These are phyloP conservation scores for Fusarium decemcellulare DNA, from an alignment of 2,329 filamentous ascomycete species.

Conservation along the genomic window DNA sequence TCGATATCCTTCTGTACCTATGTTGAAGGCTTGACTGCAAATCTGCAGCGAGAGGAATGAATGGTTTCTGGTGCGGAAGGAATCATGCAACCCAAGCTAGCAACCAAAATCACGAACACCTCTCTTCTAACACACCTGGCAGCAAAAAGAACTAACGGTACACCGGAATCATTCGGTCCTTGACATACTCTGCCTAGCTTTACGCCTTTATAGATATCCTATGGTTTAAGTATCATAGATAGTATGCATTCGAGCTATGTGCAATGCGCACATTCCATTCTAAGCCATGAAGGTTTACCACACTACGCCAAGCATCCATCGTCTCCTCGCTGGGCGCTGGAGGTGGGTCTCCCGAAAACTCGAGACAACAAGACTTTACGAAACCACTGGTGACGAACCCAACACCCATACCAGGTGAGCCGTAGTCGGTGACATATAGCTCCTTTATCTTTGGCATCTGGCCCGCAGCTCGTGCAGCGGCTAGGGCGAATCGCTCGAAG, in stretches of 20 bases:
- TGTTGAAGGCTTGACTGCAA: too few species aligned
- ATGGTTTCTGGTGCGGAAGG: too few species aligned
- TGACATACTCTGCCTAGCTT: not conserved
- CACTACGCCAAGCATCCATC: not conserved
- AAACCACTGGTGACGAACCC: not conserved
- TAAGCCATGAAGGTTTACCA: not conserved
- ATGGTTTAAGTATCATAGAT: not conserved
- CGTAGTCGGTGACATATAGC: not conserved
- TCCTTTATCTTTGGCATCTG: constrained; percentile 13
- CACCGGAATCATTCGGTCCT: too few species aligned
- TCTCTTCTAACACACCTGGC: too few species aligned
- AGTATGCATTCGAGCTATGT: not conserved
- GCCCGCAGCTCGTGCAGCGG: constrained; percentile 7
- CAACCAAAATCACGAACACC: too few species aligned
- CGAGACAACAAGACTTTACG: not conserved
- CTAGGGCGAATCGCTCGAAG: constrained; percentile 12
- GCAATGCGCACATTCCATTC: constrained; percentile 3
- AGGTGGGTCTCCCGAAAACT: constrained; percentile 1
- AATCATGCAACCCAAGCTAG: too few species aligned
- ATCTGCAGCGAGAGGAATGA: too few species aligned
- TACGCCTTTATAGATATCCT: not conserved
- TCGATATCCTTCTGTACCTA: too few species aligned
- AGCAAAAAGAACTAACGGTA: too few species aligned
- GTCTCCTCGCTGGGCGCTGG: constrained; percentile 10
- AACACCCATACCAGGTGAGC: not conserved